Evolutionary conservation across 1,139 yeast genomes (phyloP), one percentile per base, ranked within the genome.

Genomic region (Pichia sp.): DNA sequence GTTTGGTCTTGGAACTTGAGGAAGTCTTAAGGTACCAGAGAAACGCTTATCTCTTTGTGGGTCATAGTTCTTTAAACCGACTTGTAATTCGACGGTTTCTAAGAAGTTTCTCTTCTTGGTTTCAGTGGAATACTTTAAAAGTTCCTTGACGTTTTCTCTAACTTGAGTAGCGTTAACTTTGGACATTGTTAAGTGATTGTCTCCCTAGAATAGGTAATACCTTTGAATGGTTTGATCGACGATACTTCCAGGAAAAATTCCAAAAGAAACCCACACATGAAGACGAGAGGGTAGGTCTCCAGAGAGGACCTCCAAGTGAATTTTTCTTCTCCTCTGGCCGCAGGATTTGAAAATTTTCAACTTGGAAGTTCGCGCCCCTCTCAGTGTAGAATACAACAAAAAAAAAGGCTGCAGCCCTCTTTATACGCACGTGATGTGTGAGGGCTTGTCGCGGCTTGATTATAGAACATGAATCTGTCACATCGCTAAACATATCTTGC

Each of bases 21-120:
- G 99, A 66, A 93, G 81, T 78, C 83, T 91, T 78, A 93, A 83
- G 68, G 97, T 69, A 79, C 99, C 99, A 70, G 97, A 89, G 97
- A 93, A 93, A 87, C 99, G 97, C 91, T 93, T 93, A 76, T 93
- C 99, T 85, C 99, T 89, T 80, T 93, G 98, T 70, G 99, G 97
- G 74, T 93, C 99, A 78, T 93, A 93, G 95, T 91, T 91, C 91
- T 93, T 93, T 67, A 93, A 82, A 72, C 98, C 98, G 66, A 93
- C 95, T 79, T 93, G 98, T 70, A 93, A 83, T 78, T 93, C 99
- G 66, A 93, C 89, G 74, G 99, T 91, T 82, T 93, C 98, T 76
- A 91, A 84, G 79, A 93, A 93, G 95, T 93, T 91, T 84, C 99
- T 88, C 96, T 91, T 91, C 87, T 91, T 91, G 80, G 94, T 85